Base-by-base conservation (phyloP, 345 rosid species). In the Populus pruinosa region DNA sequence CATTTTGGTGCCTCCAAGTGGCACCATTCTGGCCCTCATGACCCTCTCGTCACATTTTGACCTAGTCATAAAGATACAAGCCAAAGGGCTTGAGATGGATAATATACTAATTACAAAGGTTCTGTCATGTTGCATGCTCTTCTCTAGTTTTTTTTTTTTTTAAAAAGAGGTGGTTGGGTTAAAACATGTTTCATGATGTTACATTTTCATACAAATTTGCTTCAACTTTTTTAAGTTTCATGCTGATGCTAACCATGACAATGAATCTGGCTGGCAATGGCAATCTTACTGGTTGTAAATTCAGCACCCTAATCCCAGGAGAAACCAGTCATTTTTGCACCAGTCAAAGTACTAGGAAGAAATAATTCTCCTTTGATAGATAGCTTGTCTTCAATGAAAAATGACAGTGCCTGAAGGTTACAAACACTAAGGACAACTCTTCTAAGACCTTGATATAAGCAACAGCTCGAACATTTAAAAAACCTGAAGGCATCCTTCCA, bases 1-100 rank as follows among this genome's bases (percentile, higher is more conserved):
- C 65, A 59, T 77, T 70, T 59, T 33, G 70, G 77, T 78, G 80
- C 81, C 86, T 84, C 90, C 93, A 90, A 43, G 81, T 88, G 93
- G 87, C 84, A 78, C 21, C 14, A 43, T 63, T 67, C 21, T 53
- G 77, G 80, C 25, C 55, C 44, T 66, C 66, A 4, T 18, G 23
- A 68, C 47, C 50, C 69, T 65, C 47, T 63, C 65, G 4, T 72
- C 82, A 9, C 27, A 6, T 47, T 53, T 75, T 88, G 89, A 88
- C 89, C 82, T 69, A 74, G 81, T 75, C 56, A 31, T 23, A 12
- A 1, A 1, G 65, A 55, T 27, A 63, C 5, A 63, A 63, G 27
- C 23, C 67, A 63, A 63, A 29, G 13, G 50, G 11, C 18, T 44
- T 44, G 49, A 12, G 49, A 44, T 44, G 13, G 50, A 14, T 14